phyloP scores from a whole-genome alignment of 768 basidiomycete genomes.

The Omphalotus guepiniiformis region DNA sequence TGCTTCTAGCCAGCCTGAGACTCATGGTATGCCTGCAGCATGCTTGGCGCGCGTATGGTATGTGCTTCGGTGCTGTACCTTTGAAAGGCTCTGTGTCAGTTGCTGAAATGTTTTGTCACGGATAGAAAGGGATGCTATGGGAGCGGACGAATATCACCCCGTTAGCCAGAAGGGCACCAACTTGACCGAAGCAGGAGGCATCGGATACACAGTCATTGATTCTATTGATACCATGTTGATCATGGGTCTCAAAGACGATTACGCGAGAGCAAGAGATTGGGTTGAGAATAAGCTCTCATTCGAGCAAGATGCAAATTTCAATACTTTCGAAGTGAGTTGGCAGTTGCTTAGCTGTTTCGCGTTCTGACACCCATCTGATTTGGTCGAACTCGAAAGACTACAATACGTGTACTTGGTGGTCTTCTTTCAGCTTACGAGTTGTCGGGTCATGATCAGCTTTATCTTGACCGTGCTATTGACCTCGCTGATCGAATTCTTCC shows the following conservation, averaged over 20 bases:
- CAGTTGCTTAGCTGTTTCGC: neutral
- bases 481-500: slow-evolving; percentile 84
- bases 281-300: slow-evolving; percentile 64
- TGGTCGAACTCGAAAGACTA: slow-evolving; percentile 51
- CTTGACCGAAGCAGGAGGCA: slow-evolving; percentile 71
- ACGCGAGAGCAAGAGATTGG: slow-evolving; percentile 74
- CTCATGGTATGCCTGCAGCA: slow-evolving; percentile 42
- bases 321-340: slow-evolving; percentile 85
- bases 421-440: slow-evolving; percentile 84
- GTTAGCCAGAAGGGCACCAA: slow-evolving; percentile 72
- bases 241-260: slow-evolving; percentile 81
- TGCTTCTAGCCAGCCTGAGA: too few relatives aligned
- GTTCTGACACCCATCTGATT: neutral
- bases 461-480: slow-evolving; percentile 73
- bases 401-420: slow-evolving; percentile 89
- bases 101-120: too few relatives aligned
- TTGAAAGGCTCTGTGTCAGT: slow-evolving; percentile 10
- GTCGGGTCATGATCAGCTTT: slow-evolving; percentile 61
- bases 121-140: slow-evolving; percentile 85
- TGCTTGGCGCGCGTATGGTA: slow-evolving; percentile 85
- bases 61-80: slow-evolving; percentile 14
- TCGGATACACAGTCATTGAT: slow-evolving; percentile 88
- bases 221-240: slow-evolving; percentile 84
- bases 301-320: slow-evolving; percentile 74
- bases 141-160: slow-evolving; percentile 90